These are phyloP conservation scores for Penicillium concentricum DNA, from an alignment of 2,329 filamentous ascomycete species.

Conservation along the genomic window DNA sequence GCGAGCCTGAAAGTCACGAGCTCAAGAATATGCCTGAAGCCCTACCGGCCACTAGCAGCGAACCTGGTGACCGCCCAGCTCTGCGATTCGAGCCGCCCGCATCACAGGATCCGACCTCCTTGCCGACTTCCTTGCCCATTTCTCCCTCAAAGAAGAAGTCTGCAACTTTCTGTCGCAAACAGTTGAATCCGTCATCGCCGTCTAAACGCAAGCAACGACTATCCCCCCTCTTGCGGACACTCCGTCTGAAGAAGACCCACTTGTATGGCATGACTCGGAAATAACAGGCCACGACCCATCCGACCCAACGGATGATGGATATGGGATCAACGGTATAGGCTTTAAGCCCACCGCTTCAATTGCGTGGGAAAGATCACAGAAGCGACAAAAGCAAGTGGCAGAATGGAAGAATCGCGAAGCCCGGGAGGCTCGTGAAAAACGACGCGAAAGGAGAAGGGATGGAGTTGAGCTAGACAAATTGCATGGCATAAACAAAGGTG, in stretches of 20 bases:
- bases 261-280: conserved; percentile 59
- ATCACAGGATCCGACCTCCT: conserved; percentile 6
- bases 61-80: conserved; percentile 6
- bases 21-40: conserved; percentile 21
- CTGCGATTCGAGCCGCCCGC: conserved; percentile 10
- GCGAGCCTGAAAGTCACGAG: conserved; percentile 8
- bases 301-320: conserved; percentile 61
- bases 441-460: conserved; percentile 52
- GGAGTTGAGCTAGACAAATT: conserved; percentile 26
- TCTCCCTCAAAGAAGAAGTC: conserved; percentile 21
- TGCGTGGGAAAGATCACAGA: conserved; percentile 56
- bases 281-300: conserved; percentile 60
- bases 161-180: conserved; percentile 25
- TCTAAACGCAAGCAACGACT: conserved; percentile 29
- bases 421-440: conserved; percentile 57
- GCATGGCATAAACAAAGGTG: conserved; percentile 27
- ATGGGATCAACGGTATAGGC: conserved; percentile 63
- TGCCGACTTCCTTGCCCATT: conserved; percentile 8
- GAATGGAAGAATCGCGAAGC: conserved; percentile 62
- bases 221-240: conserved; percentile 35
- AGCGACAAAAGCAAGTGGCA: conserved; percentile 57
- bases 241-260: conserved; percentile 32
- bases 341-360: conserved; percentile 62
- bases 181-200: conserved; percentile 17
- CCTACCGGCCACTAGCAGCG: conserved; percentile 10